These are phyloP conservation scores for Kodamaea kaohsiungensis DNA, from an alignment of 805 yeast genomes.

Conservation along the genomic window DNA sequence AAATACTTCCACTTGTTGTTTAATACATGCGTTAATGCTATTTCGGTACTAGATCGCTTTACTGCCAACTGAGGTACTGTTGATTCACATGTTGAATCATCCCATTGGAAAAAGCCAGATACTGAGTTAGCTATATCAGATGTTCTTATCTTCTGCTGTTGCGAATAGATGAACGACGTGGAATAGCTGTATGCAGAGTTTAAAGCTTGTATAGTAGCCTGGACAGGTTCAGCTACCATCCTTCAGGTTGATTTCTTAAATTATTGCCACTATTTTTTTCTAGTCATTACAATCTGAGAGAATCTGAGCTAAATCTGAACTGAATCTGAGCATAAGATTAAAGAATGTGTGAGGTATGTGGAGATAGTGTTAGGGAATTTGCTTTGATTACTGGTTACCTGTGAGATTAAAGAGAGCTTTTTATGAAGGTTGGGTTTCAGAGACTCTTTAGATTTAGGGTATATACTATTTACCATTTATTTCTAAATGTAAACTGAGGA, in stretches of 20 bases:
- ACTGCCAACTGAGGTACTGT: conserved; percentile 3
- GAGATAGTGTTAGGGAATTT: too few species aligned
- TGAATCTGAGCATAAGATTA: too few species aligned
- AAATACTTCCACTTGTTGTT: conserved; percentile 8
- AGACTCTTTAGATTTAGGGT: too few species aligned
- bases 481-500: too few species aligned
- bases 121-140: conserved; percentile 12
- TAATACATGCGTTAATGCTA: not conserved
- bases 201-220: conserved; percentile 35
- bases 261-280: not conserved
- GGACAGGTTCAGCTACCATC: conserved; percentile 50
- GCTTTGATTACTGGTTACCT: too few species aligned
- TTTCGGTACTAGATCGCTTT: conserved; percentile 2
- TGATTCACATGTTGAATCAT: not conserved
- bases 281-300: not conserved
- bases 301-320: too few species aligned
- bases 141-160: conserved; percentile 23
- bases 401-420: too few species aligned
- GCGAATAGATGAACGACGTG: conserved; percentile 22
- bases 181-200: conserved; percentile 22
- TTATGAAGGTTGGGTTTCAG: too few species aligned
- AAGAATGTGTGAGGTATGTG: too few species aligned
- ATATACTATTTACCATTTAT: too few species aligned
- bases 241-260: not conserved
- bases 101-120: not conserved